Evolutionary conservation across 768 basidiomycete species (phyloP).

Genomic region (Phallus indusiatus): DNA sequence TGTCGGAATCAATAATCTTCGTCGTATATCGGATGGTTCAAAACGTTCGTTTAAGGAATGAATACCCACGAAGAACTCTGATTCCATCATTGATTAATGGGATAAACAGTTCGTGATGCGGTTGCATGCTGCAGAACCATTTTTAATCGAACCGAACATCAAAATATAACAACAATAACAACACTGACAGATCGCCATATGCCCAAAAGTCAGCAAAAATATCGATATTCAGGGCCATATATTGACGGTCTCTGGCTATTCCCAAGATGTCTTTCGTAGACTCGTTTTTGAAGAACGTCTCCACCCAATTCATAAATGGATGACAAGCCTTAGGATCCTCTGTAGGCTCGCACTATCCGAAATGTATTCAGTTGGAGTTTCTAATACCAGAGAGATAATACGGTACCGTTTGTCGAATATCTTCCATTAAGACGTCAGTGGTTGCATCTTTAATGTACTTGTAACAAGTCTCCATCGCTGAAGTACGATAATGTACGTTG

Average conservation of each 20-base stretch:
- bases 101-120: conserved; percentile 16
- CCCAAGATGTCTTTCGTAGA: conserved; percentile 6
- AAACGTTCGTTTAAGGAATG: too few species aligned
- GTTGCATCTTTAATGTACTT: conserved; percentile 11
- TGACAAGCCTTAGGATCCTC: conserved; percentile 10
- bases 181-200: conserved; percentile 7
- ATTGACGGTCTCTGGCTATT: conserved; percentile 2
- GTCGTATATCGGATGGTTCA: not conserved
- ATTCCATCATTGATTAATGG: conserved; percentile 22
- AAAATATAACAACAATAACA: not conserved
- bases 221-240: not conserved
- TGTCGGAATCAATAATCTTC: not conserved
- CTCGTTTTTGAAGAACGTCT: conserved; percentile 3
- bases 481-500: conserved; percentile 3
- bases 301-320: conserved; percentile 17
- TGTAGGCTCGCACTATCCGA: not conserved
- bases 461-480: conserved; percentile 8
- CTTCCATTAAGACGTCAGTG: conserved; percentile 8
- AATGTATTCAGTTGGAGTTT: not conserved
- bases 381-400: not conserved
- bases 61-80: conserved; percentile 13
- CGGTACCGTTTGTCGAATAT: conserved; percentile 1
- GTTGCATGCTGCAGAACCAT: conserved; percentile 10
- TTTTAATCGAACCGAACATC: not conserved
- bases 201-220: conserved; percentile 2